A percentile compares a stretch with the other conserved stretches of the same genome.
These are phyloP conservation scores for Trichoderma guizhouense DNA, from an alignment of 2,329 filamentous ascomycete genomes.

Conservation along the genomic window DNA sequence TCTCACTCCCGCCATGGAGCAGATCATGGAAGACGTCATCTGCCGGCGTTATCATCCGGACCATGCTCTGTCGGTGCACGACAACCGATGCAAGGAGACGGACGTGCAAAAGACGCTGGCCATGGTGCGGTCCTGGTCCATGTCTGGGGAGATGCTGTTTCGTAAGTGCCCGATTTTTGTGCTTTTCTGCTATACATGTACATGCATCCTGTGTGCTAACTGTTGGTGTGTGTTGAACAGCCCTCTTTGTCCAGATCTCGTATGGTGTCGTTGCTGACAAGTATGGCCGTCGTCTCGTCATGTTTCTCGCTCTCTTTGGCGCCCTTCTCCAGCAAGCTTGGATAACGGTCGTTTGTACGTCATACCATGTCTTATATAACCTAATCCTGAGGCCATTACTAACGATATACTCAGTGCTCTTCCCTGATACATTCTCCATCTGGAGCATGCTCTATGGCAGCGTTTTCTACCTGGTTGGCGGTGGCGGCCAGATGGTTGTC, in stretches of 20 bases:
- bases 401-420: slow-evolving; percentile 29
- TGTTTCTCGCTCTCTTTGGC: slow-evolving; percentile 37
- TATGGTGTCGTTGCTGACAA: slow-evolving; percentile 47
- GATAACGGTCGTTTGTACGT: slow-evolving; percentile 33
- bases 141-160: slow-evolving; percentile 45
- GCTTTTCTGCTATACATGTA: not conserved
- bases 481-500: slow-evolving; percentile 36
- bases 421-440: slow-evolving; percentile 38
- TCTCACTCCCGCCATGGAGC: slow-evolving; percentile 42
- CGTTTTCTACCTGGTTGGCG: slow-evolving; percentile 40
- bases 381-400: not conserved
- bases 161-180: slow-evolving; percentile 28
- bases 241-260: slow-evolving; percentile 43
- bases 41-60: slow-evolving; percentile 48
- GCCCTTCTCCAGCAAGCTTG: slow-evolving; percentile 28
- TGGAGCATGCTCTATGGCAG: slow-evolving; percentile 37
- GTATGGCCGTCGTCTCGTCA: slow-evolving; percentile 42
- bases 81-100: slow-evolving; percentile 47
- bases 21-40: slow-evolving; percentile 52
- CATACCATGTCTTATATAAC: not conserved
- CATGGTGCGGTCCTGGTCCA: slow-evolving; percentile 47
- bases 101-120: slow-evolving; percentile 51
- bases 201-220: not conserved
- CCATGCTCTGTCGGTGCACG: slow-evolving; percentile 33
- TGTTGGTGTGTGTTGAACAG: slow-evolving; percentile 21